Evolutionary conservation across 2,329 filamentous ascomycete genomes (phyloP), one percentile per base, ranked within the genome.

Genomic region (Pestalotiopsis sp.): DNA sequence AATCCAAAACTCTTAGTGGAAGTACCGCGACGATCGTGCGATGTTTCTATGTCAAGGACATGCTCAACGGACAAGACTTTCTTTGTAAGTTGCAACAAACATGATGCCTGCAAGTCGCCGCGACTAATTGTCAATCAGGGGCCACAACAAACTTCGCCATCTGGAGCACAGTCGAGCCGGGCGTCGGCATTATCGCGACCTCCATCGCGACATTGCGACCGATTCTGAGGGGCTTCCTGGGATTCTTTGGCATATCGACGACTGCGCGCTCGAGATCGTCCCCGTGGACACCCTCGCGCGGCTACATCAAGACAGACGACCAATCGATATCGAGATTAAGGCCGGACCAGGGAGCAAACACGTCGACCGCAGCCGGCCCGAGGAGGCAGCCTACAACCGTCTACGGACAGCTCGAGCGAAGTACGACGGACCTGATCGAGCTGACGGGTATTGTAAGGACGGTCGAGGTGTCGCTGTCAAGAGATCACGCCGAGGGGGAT

Each of bases 61-160:
- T 64, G 57, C 49, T 68, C 5, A 39, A 68, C 13, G 67, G 67
- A 27, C 49, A 65, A 36, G 67, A 68, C 64, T 68, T 68, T 52
- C 14, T 68, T 4, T 68, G 67, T 68, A 63, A 49, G 67, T 49
- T 13, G n/a, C 13, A 23, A 20, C 11, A 31, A 20, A 17, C n/a
- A 4, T 9, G 3, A 4, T 9, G 3, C 12, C 4, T 14, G 4
- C 11, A 17, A 12, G 9, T 6, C 1, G 9, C 11, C 25, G 5
- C 5, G 5, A 49, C 36, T 64, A 64, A 64, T 23, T 41, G 9
- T 1, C n/a, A 36, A 12, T 6, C 12, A 64, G 61, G 61, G 61
- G 39, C 61, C 17, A 66, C 64, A 20, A 66, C 64, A 20, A 58
- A 57, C 31, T 66, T 66, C n/a, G 64, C 64, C n/a, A 66, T 66